Evolutionary conservation across 352 stramenopile genomes (phyloP).

Genomic region (Pythium apleroticum): DNA sequence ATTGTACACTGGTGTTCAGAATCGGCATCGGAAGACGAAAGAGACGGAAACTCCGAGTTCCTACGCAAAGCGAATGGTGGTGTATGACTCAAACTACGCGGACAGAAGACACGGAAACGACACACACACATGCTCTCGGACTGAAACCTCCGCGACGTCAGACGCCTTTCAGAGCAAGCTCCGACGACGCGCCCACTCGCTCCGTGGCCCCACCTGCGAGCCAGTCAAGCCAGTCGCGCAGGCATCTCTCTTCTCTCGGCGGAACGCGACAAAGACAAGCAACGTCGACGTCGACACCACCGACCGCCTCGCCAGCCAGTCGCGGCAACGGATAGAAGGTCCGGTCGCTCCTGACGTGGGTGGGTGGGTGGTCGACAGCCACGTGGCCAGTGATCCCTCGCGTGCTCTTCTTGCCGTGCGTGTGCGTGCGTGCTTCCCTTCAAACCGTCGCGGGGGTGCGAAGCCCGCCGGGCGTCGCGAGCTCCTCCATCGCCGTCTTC

Average conservation of each 20-base stretch:
- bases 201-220: neutral
- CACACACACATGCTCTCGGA: conserved; percentile 25
- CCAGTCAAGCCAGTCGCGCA: neutral
- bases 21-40: neutral
- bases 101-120: conserved; percentile 32
- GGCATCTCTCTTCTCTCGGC: neutral
- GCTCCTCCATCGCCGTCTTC: conserved; percentile 6
- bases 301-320: neutral
- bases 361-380: neutral
- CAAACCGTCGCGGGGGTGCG: conserved; percentile 19
- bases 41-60: neutral
- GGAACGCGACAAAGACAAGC: conserved; percentile 28
- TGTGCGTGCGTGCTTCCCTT: conserved; percentile 26
- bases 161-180: too few species aligned
- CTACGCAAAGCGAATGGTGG: conserved; percentile 21
- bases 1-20: too few species aligned
- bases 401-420: neutral
- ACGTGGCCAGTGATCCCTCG: neutral
- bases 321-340: conserved; percentile 28
- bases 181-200: neutral
- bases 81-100: conserved; percentile 10
- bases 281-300: neutral
- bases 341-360: conserved; percentile 4
- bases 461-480: conserved; percentile 10
- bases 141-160: too few species aligned